These are phyloP conservation scores for Aspergillus pseudoterreus DNA, from an alignment of 2,329 filamentous ascomycete genomes.

Conservation along the genomic window DNA sequence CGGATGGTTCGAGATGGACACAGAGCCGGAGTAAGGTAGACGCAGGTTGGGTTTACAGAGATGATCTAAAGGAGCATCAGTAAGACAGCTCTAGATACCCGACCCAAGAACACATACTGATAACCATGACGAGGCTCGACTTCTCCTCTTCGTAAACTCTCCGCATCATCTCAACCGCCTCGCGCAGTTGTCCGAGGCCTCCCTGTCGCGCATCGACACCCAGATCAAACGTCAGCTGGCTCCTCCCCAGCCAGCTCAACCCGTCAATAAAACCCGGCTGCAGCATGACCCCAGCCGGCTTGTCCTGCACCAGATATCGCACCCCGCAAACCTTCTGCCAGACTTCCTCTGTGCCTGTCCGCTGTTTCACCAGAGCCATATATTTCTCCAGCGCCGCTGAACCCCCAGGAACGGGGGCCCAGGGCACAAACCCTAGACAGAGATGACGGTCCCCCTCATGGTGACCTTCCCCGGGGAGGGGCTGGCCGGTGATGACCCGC, in stretches of 20 bases:
- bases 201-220: constrained; percentile 77
- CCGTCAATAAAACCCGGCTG: constrained; percentile 61
- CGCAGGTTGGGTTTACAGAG: constrained; percentile 81
- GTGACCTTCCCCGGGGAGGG: constrained; percentile 58
- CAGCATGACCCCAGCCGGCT: constrained; percentile 64
- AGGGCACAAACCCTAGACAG: constrained; percentile 71
- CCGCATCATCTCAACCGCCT: constrained; percentile 67
- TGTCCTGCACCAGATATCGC: constrained; percentile 77
- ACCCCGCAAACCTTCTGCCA: constrained; percentile 74
- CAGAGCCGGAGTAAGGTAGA: constrained; percentile 49
- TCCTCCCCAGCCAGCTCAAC: constrained; percentile 61
- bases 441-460: constrained; percentile 48
- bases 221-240: constrained; percentile 71
- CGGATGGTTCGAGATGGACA: constrained; percentile 41
- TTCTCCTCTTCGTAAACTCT: constrained; percentile 57
- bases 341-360: constrained; percentile 53
- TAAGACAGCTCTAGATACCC: not conserved
- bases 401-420: constrained; percentile 76
- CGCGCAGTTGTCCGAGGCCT: constrained; percentile 69
- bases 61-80: constrained; percentile 59
- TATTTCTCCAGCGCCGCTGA: constrained; percentile 60
- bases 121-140: constrained; percentile 67
- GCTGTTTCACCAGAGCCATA: constrained; percentile 56
- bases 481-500: constrained; percentile 60
- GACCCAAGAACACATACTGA: constrained; percentile 28